Conservation (phyloP, 2,329 filamentous ascomycete species). For the Apiospora saccharicola region DNA sequence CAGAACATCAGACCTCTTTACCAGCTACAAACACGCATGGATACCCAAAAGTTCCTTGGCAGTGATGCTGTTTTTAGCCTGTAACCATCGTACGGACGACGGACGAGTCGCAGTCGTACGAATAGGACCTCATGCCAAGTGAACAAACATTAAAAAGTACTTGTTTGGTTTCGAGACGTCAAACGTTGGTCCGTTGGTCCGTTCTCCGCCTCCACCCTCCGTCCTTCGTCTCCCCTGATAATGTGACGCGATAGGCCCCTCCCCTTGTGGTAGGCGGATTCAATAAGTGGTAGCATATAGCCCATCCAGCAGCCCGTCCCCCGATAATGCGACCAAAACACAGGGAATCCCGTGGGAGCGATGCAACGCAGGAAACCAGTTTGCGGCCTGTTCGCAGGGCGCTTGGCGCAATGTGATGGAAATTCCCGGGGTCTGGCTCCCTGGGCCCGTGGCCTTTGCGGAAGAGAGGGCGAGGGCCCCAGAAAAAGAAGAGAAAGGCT, state of each 20-base stretch:
- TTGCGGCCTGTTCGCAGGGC: background rate
- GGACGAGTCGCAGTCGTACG: background rate
- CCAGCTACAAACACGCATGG: background rate
- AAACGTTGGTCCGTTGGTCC: background rate
- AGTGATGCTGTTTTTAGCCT: background rate
- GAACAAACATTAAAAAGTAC: background rate
- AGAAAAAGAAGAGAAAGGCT: background rate
- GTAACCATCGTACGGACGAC: background rate
- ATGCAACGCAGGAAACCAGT: background rate
- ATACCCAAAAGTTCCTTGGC: background rate
- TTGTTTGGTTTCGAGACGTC: slow-evolving; percentile 14
- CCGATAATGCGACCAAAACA: background rate
- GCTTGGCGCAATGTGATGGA: background rate
- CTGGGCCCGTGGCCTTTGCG: too few species aligned
- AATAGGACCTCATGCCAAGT: background rate
- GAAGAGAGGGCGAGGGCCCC: too few species aligned
- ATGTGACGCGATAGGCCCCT: background rate
- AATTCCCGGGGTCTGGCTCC: background rate
- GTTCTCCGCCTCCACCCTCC: background rate
- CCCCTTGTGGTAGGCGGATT: background rate
- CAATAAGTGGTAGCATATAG: slow-evolving; percentile 15
- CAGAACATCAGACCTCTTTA: background rate
- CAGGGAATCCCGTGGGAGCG: background rate
- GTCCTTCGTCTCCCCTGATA: background rate
- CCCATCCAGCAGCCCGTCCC: background rate